These are phyloP conservation scores for Aspergillus heteromorphus DNA, from an alignment of 495 filamentous ascomycete genomes.

Conservation along the genomic window DNA sequence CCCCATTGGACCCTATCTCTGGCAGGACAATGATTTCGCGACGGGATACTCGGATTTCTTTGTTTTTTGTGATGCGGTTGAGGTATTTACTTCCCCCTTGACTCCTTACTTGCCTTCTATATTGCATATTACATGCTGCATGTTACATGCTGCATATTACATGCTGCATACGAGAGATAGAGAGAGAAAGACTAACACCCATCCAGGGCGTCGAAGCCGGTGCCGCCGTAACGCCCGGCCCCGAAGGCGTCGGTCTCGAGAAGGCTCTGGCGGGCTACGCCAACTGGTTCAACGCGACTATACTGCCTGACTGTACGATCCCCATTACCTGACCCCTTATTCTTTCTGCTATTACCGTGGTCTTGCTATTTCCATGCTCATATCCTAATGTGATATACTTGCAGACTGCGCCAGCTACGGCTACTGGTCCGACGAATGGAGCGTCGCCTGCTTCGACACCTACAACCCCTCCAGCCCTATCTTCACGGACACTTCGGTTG, in stretches of 20 bases:
- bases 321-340: no score
- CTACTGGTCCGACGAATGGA: conserved; percentile 37
- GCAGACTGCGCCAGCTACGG: conserved; percentile 41
- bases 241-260: conserved; percentile 47
- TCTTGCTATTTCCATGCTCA: no score
- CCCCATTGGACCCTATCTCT: conserved; percentile 51
- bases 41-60: conserved; percentile 48
- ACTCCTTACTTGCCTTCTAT: no score
- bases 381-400: no score
- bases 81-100: conserved; percentile 22
- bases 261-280: conserved; percentile 52
- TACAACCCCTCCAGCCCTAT: conserved; percentile 51
- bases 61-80: conserved; percentile 48
- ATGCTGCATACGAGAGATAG: no score
- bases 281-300: conserved; percentile 43
- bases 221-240: conserved; percentile 26
- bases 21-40: conserved; percentile 49
- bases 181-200: not conserved
- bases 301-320: conserved; percentile 48
- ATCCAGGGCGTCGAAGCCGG: conserved; percentile 28
- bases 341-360: no score
- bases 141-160: no score
- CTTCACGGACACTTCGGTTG: conserved; percentile 49
- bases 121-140: no score
- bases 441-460: conserved; percentile 52